A percentile compares a stretch with the other conserved stretches of the same genome.
Evolutionary conservation across 768 basidiomycete species (phyloP).

Genomic region (Auricularia cornea): DNA sequence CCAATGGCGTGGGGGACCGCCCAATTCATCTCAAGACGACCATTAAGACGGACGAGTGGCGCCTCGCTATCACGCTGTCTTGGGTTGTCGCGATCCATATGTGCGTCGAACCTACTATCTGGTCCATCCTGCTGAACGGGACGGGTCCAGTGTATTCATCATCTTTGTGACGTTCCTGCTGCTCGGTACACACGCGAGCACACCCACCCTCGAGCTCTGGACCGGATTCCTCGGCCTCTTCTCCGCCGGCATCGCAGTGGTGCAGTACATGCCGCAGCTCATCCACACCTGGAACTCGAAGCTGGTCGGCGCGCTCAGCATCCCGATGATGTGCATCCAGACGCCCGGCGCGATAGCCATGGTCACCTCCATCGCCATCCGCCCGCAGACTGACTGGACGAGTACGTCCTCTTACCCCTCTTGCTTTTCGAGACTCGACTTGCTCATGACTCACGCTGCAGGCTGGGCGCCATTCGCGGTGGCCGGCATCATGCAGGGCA

Average conservation of each 20-base stretch:
- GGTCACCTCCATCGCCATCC: conserved; percentile 69
- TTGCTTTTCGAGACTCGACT: no score
- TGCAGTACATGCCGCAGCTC: conserved; percentile 88
- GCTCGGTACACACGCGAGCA: conserved; percentile 34
- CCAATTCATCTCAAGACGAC: conserved; percentile 30
- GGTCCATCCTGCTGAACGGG: neutral
- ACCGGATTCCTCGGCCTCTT: conserved; percentile 82
- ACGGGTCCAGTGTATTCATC: conserved; percentile 39
- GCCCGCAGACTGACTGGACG: conserved; percentile 12
- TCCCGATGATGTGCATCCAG: conserved; percentile 95
- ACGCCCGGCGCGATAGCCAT: conserved; percentile 85
- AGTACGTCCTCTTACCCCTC: conserved; percentile 34
- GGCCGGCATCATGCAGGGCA: conserved; percentile 76
- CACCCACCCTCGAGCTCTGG: conserved; percentile 44
- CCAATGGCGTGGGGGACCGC: conserved; percentile 5
- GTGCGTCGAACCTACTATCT: conserved; percentile 36
- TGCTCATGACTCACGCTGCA: no score
- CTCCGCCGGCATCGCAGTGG: conserved; percentile 64
- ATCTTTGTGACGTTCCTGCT: conserved; percentile 56
- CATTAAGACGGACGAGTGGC: conserved; percentile 62
- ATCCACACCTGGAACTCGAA: conserved; percentile 65
- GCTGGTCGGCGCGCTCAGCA: conserved; percentile 86
- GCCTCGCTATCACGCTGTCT: conserved; percentile 63
- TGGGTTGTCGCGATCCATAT: conserved; percentile 66
- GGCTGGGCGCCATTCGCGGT: conserved; percentile 79